These are phyloP conservation scores for Penicillium crystallinum DNA, from an alignment of 495 filamentous ascomycete species.

Conservation along the genomic window DNA sequence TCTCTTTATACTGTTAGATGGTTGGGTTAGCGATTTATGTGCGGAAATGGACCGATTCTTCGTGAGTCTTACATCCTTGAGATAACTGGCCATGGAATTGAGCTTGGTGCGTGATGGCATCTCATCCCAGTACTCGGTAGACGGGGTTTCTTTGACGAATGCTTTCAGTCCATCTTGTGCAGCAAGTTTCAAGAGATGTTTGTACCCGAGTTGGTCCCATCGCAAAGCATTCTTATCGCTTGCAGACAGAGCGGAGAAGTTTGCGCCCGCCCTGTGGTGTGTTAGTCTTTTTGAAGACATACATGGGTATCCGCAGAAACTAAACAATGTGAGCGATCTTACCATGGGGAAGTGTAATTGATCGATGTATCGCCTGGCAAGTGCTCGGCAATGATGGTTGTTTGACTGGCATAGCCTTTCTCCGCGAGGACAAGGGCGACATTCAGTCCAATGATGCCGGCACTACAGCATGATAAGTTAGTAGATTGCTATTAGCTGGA, in stretches of 20 bases:
- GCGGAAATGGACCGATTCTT: neutral
- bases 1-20: neutral
- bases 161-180: conserved; percentile 18
- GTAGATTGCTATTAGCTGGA: neutral
- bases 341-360: conserved; percentile 33
- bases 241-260: conserved; percentile 33
- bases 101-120: conserved; percentile 22
- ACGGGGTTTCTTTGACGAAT: conserved; percentile 12
- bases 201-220: conserved; percentile 27
- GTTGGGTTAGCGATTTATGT: neutral
- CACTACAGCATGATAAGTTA: conserved; percentile 7
- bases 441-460: conserved; percentile 30
- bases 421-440: conserved; percentile 27
- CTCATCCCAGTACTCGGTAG: conserved; percentile 31
- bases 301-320: neutral
- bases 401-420: conserved; percentile 18
- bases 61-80: conserved; percentile 20
- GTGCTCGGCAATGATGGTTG: conserved; percentile 28
- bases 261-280: conserved; percentile 23
- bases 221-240: conserved; percentile 25
- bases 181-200: conserved; percentile 18
- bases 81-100: conserved; percentile 22
- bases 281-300: neutral
- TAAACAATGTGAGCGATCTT: neutral
- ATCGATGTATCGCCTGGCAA: conserved; percentile 24